Evolutionary conservation across 306 rosid species (phyloP).

Genomic region (Prunus davidiana): DNA sequence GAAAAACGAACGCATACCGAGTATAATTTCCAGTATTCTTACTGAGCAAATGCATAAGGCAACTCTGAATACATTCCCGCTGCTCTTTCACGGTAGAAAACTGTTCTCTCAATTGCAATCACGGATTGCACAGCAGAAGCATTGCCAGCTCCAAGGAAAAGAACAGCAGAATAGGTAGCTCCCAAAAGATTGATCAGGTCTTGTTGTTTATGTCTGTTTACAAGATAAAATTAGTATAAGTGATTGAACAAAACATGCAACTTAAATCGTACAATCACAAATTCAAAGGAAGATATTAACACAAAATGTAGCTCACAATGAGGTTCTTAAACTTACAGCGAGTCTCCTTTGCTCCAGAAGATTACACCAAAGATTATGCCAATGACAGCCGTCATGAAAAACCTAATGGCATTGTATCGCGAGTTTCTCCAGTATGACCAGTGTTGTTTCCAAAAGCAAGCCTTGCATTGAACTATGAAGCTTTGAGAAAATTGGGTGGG

Average conservation of each 20-base stretch:
- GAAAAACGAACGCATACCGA: no score
- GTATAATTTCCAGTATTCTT: no score
- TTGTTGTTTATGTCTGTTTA: no score
- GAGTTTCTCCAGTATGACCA: constrained; percentile 73
- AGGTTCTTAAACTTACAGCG: constrained; percentile 27
- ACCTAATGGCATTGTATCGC: constrained; percentile 38
- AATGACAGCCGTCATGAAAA: constrained; percentile 27
- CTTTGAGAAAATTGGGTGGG: constrained; percentile 55
- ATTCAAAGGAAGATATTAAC: neutral
- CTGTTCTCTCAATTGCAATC: no score
- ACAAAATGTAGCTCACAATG: neutral
- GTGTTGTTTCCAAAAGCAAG: constrained; percentile 73
- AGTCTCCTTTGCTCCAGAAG: constrained; percentile 48
- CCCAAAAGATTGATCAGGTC: no score
- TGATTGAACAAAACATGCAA: neutral
- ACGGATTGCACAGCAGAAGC: no score
- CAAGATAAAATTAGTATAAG: neutral
- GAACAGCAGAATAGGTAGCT: no score
- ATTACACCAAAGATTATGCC: constrained; percentile 50
- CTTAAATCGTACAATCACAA: neutral
- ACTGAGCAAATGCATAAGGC: no score
- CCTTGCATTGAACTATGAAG: constrained; percentile 45
- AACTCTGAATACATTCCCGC: no score
- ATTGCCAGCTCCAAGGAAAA: no score
- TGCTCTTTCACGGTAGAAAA: no score